Conservation (phyloP, 1,139 yeast genomes). For the Hemisphaericaspora xylanilytica region DNA sequence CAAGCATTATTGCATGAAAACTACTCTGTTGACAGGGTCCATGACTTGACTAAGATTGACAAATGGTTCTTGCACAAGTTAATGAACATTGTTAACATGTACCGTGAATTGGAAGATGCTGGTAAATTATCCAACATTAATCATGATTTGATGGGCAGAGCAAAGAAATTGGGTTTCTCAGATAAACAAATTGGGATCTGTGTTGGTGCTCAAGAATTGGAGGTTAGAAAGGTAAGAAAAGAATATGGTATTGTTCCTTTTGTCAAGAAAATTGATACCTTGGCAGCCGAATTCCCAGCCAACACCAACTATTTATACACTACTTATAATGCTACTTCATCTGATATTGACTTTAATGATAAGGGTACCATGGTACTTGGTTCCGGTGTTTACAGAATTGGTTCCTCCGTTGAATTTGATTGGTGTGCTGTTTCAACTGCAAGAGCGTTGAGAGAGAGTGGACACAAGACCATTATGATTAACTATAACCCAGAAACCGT, state of each 20-base stretch:
- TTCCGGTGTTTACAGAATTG: constrained; percentile 97
- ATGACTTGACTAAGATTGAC: constrained; percentile 87
- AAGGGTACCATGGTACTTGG: constrained; percentile 94
- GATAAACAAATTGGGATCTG: constrained; percentile 88
- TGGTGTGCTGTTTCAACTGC: constrained; percentile 99
- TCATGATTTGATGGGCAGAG: constrained; percentile 65
- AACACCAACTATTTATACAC: constrained; percentile 93
- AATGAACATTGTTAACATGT: constrained; percentile 86
- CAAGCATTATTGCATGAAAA: constrained; percentile 76
- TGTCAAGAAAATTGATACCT: constrained; percentile 94
- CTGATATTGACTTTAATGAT: constrained; percentile 83
- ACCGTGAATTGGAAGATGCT: constrained; percentile 43
- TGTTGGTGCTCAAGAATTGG: constrained; percentile 67
- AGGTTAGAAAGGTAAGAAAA: constrained; percentile 78
- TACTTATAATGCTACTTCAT: constrained; percentile 87
- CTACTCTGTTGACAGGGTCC: constrained; percentile 88
- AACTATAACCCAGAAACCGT: constrained; percentile 99
- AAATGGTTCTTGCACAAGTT: constrained; percentile 94
- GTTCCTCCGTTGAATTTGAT: constrained; percentile 97
- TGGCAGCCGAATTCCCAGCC: constrained; percentile 99
- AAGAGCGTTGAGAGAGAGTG: constrained; percentile 84
- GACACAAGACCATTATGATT: constrained; percentile 90
- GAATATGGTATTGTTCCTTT: constrained; percentile 80
- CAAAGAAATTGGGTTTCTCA: constrained; percentile 92
- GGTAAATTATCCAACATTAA: constrained; percentile 59